These are phyloP conservation scores for Aristolochia contorta DNA, from an alignment of 164 flowering plant genomes.

Conservation along the genomic window DNA sequence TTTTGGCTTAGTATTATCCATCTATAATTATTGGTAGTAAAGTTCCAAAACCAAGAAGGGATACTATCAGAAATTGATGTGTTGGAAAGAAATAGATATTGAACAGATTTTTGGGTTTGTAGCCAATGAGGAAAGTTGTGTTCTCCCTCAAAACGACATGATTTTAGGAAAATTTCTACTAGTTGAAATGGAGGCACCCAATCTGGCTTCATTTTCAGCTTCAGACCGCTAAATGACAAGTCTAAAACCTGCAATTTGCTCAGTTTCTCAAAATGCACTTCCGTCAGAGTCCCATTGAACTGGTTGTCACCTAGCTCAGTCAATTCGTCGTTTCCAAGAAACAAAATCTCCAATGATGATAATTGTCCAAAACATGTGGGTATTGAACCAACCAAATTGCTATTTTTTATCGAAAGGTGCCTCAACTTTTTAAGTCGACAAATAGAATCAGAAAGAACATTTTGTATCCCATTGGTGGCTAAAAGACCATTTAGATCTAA, in stretches of 20 bases:
- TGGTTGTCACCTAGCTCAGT: too few species aligned
- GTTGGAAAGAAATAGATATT: too few species aligned
- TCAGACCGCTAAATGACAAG: background rate
- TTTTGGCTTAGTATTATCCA: too few species aligned
- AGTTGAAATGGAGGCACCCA: too few species aligned
- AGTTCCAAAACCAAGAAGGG: too few species aligned
- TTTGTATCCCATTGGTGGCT: background rate
- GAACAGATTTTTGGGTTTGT: too few species aligned
- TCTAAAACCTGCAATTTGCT: background rate
- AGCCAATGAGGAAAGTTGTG: conserved; percentile 1
- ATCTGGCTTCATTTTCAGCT: background rate
- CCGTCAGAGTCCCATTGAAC: background rate
- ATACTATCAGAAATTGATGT: too few species aligned
- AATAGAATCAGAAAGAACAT: background rate
- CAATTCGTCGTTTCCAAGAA: background rate
- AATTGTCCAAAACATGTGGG: background rate
- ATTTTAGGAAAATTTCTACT: background rate
- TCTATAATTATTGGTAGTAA: too few species aligned
- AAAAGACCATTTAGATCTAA: background rate
- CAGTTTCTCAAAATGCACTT: background rate
- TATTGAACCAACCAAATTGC: background rate
- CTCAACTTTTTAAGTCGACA: background rate
- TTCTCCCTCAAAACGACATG: background rate
- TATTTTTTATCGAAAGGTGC: background rate
- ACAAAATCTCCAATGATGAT: background rate